Base-by-base conservation (phyloP, 2,329 filamentous ascomycete genomes). In the Trichophyton mentagrophytes region DNA sequence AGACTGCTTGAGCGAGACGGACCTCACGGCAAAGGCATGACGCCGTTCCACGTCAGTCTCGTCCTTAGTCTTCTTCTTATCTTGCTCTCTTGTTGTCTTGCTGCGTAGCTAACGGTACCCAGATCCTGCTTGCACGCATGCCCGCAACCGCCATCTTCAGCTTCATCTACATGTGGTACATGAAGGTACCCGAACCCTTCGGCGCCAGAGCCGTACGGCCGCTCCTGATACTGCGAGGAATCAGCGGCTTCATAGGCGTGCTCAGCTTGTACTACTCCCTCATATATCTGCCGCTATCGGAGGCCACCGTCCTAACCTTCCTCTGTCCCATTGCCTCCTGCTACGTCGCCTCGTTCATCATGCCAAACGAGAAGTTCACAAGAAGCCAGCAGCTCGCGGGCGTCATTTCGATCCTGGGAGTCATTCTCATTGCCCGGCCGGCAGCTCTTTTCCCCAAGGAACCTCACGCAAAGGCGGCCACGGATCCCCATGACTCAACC, bases 221-320 rank as follows among this genome's bases (percentile, higher is more conserved):
- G 68, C 76, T 95, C 4, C 77, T 96, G 3, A 71, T 89, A 1
- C 72, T 82, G 8, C 79, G 90, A 67, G 89, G 88, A 0, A 71
- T 88, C 1, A 80, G 80, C 33, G 90, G 90, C 11, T 86, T 86
- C 72, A 87, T 89, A 70, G 89, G 89, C 9, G 86, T 95, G 3
- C 91, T 86, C 70, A 87, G 87, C 40, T 82, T 93, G 74, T 95
- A 85, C 66, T 85, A 85, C 67, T 86, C 83, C 6, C 75, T 88
- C 61, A 81, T 88, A 69, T 95, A 95, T 67, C 81, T 96, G 2
- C 88, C 89, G 0, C 80, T 96, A 1, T 87, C 89, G 15, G 90
- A 96, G 70, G 90, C 90, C 1, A 93, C 89, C 0, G 90, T 96
- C 38, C 86, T 96, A 59, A 93, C 89, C 7, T 96, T 96, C 70